Percentiles rank a stretch among this genome's conserved stretches.
Conservation (phyloP, 345 rosid genomes). For the Rhizophora mangle region DNA sequence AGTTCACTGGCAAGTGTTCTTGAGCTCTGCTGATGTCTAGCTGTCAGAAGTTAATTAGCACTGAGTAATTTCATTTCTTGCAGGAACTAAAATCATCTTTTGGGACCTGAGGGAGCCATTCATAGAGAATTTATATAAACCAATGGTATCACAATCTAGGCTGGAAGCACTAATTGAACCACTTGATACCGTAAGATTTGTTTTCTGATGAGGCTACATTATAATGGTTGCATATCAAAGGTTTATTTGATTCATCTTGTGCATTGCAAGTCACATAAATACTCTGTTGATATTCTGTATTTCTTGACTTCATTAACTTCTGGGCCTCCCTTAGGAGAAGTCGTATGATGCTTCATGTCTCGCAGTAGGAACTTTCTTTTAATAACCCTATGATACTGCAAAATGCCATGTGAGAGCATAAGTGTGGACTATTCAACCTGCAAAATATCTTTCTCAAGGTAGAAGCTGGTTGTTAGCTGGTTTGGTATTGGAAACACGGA, state of each 20-base stretch:
- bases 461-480: no score
- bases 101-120: conserved; percentile 86
- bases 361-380: no score
- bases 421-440: neutral
- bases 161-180: conserved; percentile 78
- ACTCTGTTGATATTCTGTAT: no score
- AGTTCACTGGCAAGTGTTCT: conserved; percentile 63
- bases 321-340: no score
- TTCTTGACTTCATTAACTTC: no score
- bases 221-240: neutral
- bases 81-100: conserved; percentile 92
- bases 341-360: no score
- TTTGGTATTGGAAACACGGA: no score
- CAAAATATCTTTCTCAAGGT: neutral
- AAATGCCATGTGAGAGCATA: neutral
- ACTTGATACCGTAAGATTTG: conserved; percentile 62
- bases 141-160: conserved; percentile 68
- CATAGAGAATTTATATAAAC: conserved; percentile 77
- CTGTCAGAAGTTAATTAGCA: conserved; percentile 8
- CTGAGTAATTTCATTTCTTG: conserved; percentile 28
- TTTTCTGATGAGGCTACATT: conserved; percentile 2
- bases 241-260: no score
- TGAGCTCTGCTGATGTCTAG: conserved; percentile 3
- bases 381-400: neutral
- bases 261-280: no score